Evolutionary conservation across 2,329 filamentous ascomycete genomes (phyloP), one percentile per base, ranked within the genome.

Genomic region (Cytospora chrysosperma): DNA sequence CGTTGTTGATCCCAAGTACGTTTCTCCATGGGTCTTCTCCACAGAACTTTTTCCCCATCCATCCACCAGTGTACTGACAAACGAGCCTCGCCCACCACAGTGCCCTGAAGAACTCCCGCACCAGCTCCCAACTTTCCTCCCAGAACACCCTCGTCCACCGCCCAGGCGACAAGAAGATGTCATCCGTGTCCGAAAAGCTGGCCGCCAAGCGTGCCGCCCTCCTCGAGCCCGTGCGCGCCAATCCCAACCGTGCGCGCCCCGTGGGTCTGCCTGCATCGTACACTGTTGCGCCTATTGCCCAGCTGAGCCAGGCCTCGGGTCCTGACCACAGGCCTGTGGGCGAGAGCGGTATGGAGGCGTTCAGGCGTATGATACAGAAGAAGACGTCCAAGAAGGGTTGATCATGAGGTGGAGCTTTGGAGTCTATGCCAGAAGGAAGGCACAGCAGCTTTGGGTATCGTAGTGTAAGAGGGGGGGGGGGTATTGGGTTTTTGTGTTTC

Each of bases 311-410:
- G 19, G 83, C 88, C 67, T 81, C 85, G 27, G 81, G 81, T 65
- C 28, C 37, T 7, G 84, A 85, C 67, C 84, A 84, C 67, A 79
- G 84, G 50, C 86, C 86, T 13, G 83, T 88, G 66, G 86, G 86
- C 58, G 81, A 85, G n/a, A 81, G 81, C 65, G 86, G 86, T 64
- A 79, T 85, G 73, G 86, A 88, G 68, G 86, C 86, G 1, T 89
- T 89, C 76, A 80, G 85, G 67, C 86, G 81, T 76, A 88, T 89
- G 81, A 87, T 85, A 12, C 81, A 85, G 70, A 88, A 85, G 75
- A 81, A 80, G 67, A 88, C 87, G 78, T 85, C 85, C 77, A 65
- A 57, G 30, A 50, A 62, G 27, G 53, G 49, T 6, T 26, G n/a
- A 24, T 24, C 27, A 6, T 9, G 37, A 15, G 53, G 8, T 27